Base-by-base conservation (phyloP, 148 eudicot species). In the Rhododendron molle region DNA sequence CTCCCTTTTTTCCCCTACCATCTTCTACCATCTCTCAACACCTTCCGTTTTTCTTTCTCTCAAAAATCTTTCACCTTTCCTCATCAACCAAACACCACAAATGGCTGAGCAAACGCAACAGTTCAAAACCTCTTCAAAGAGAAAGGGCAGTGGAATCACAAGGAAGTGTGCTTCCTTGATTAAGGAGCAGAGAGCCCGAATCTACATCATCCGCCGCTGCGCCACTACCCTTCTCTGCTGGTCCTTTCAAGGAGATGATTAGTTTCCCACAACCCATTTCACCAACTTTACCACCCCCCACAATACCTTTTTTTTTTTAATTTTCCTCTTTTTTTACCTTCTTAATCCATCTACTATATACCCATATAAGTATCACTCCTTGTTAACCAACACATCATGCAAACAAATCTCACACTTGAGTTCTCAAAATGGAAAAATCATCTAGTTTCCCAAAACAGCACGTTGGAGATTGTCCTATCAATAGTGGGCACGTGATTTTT, bases 211-310 rank as follows among this genome's bases (percentile, higher is more conserved):
- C 30, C 91, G 94, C 30, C 93, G 98, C 28, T 96, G 99, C 85
- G 98, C 98, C 88, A 94, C 99, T 90, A 94, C 90, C 93, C 95
- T 96, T 52, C 93, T 93, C 67, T 94, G 99, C 83, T 96, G 91
- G 91, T 94, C 94, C 90, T 92, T 96, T 83, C 94, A 96, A 36
- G 94, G 91, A 82, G 99, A 96, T 54, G 60, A 54, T 54, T 54
- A 54, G 60, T 54, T 54, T 16, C 38, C 77, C 77, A 72, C 77
- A 30, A 72, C 77, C 77, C 18, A 30, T 34, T 34, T 73, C 77
- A 16, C 43, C 23, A 14, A 10, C 15, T 26, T 14, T 16, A 54
- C 20, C 20, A 26, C 21, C 16, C 7, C 21, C 78, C 23, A 9
- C 72, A 18, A n/a, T 60, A 46, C 72, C 21, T 6, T 30, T 56